phyloP scores from a whole-genome alignment of 2,329 filamentous ascomycete species.

The Colletotrichum viniferum region DNA sequence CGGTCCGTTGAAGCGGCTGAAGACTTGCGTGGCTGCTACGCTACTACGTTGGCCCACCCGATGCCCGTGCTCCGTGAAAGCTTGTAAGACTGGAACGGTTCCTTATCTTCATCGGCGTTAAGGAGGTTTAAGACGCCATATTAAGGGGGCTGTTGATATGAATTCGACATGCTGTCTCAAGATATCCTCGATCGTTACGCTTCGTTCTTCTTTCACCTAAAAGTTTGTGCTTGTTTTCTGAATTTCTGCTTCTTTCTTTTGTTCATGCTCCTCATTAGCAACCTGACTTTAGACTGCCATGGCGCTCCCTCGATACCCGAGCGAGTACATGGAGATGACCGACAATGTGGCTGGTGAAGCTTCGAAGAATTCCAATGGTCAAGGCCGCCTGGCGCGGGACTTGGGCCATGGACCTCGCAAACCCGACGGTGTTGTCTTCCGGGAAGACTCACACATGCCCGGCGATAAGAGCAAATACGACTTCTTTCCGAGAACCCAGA shows the following conservation, averaged over 20 bases:
- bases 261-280: not conserved
- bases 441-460: not conserved
- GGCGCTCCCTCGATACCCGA: not conserved
- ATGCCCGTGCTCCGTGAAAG: not conserved
- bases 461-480: not conserved
- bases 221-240: not conserved
- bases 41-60: not conserved
- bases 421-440: not conserved
- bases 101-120: not conserved
- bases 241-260: not conserved
- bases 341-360: not conserved
- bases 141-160: not conserved
- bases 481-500: not conserved
- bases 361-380: not conserved
- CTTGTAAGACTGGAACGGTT: not conserved
- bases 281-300: not conserved
- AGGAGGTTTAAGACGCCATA: not conserved
- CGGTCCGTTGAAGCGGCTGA: not conserved
- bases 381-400: not conserved
- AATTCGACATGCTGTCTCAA: not conserved
- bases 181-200: not conserved
- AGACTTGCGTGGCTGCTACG: not conserved
- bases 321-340: not conserved
- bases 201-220: not conserved
- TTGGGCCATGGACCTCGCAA: not conserved